phyloP scores from a whole-genome alignment of 2,329 filamentous ascomycete genomes.

The Trichoderma harzianum region DNA sequence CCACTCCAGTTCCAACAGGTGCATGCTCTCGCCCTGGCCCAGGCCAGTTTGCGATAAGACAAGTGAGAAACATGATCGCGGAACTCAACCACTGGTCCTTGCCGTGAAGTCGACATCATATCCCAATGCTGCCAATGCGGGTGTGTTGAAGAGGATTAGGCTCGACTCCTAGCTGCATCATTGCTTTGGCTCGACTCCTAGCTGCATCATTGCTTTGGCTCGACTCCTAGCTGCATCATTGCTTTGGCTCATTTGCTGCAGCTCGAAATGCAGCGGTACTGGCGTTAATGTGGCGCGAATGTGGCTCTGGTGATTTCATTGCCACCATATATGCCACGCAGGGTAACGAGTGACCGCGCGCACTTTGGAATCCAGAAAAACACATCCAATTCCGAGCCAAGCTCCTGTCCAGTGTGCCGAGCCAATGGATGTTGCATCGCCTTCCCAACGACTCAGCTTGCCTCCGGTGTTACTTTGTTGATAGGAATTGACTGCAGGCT shows the following conservation, averaged over 20 bases:
- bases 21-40: background rate
- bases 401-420: background rate
- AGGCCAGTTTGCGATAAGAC: background rate
- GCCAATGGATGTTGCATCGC: background rate
- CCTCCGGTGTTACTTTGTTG: slow-evolving; percentile 15
- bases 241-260: background rate
- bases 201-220: background rate
- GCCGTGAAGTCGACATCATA: background rate
- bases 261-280: background rate
- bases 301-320: background rate
- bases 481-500: slow-evolving; percentile 13
- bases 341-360: background rate
- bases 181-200: background rate
- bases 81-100: background rate
- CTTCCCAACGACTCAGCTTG: slow-evolving; percentile 10
- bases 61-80: background rate
- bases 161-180: background rate
- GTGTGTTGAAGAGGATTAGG: background rate
- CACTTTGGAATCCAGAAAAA: background rate
- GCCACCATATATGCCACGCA: background rate
- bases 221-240: background rate
- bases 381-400: background rate
- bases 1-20: background rate
- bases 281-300: background rate
- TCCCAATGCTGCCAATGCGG: background rate